Evolutionary conservation across 257 asterid species (phyloP), one percentile per base, ranked within the genome.

Genomic region (Salvia hispanica): DNA sequence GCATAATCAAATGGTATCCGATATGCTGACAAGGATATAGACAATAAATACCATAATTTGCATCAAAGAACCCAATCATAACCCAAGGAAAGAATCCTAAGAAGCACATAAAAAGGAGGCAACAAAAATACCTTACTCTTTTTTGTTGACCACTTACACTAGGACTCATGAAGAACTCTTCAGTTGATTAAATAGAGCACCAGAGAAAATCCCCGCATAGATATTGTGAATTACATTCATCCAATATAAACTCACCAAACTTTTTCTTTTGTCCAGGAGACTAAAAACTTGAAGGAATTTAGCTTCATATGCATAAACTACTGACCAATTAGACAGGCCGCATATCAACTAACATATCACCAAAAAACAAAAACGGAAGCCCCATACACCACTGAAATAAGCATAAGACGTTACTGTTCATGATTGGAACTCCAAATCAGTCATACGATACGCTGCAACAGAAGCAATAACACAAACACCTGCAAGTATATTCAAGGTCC

Each of bases 401-500:
- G 69, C 69, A 28, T 18, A 51, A 37, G 62, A 12, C 18, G 9
- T 10, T 45, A 46, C 34, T n/a, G 45, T 57, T 42, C 8, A 47
- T 58, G n/a, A 42, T 34, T 6, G 13, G 33, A 47, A 44, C 1
- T 9, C 37, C 12, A 13, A 12, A 47, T n/a, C 21, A 50, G 16
- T 25, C 31, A 25, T 25, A 25, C 31, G 62, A 66, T 7, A 51
- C 9, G 16, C 11, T 1, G 48, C 15, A 37, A 67, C 51, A 18
- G 63, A 58, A 15, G 42, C 82, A 73, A 64, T 73, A 15, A n/a
- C 16, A 31, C 82, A 78, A 78, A 78, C 76, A 77, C 76, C 42
- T 72, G 61, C 70, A 60, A 31, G 69, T 12, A 39, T 50, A 61
- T 33, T 28, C 58, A 43, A 59, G 46, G 31, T 25, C 31, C 31